Conservation (phyloP, 352 stramenopile species). For the Sclerospora graminicola region DNA sequence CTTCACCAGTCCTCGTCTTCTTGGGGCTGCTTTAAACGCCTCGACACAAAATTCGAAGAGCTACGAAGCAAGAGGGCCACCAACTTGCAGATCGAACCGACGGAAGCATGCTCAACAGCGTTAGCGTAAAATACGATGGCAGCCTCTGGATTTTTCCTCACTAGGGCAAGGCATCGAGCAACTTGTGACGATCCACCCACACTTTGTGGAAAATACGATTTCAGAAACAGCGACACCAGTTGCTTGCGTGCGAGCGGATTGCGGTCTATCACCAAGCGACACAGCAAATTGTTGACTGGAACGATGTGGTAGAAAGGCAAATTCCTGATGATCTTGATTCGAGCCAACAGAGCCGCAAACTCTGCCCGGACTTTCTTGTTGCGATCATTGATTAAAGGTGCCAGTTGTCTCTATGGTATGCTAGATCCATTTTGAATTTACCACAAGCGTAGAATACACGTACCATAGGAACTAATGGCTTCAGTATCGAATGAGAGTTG, state of each 20-base stretch:
- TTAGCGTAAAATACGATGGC: constrained; percentile 78
- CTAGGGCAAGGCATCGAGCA: constrained; percentile 60
- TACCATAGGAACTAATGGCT: constrained; percentile 77
- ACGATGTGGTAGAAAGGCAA: constrained; percentile 85
- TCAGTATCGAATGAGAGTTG: constrained; percentile 75
- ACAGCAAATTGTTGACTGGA: constrained; percentile 60
- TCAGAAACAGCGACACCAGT: constrained; percentile 75
- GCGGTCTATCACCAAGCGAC: constrained; percentile 60
- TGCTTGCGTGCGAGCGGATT: constrained; percentile 55
- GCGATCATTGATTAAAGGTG: constrained; percentile 72
- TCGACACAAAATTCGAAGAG: constrained; percentile 69
- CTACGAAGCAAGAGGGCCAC: constrained; percentile 62
- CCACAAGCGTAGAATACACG: background rate
- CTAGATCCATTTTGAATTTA: too few relatives aligned
- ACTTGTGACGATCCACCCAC: constrained; percentile 74
- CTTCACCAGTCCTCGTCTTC: constrained; percentile 34
- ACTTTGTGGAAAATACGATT: constrained; percentile 82
- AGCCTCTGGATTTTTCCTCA: constrained; percentile 74
- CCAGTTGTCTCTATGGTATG: constrained; percentile 24
- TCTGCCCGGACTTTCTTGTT: constrained; percentile 76
- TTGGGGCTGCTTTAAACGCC: constrained; percentile 34
- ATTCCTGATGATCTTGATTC: constrained; percentile 83
- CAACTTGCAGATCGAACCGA: constrained; percentile 78
- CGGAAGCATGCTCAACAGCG: constrained; percentile 60
- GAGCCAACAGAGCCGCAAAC: constrained; percentile 65